Evolutionary conservation across 768 basidiomycete species (phyloP), one percentile per base, ranked within the genome.

Genomic region (Suillus weaverae): DNA sequence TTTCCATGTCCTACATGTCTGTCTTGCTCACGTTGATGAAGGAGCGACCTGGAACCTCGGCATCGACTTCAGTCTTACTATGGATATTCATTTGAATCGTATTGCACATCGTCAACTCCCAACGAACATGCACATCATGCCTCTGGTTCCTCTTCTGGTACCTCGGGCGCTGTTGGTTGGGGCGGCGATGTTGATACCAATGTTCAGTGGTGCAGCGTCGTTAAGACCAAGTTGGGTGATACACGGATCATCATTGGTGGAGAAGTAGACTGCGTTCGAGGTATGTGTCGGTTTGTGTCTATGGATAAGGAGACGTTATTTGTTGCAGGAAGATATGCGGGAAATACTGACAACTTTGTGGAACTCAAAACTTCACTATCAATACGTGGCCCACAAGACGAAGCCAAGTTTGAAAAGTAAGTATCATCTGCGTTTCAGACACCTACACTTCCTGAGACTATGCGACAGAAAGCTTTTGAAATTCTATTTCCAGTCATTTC

Each of bases 1-100:
- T 68, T 8, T 8, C 64, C 13, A 26, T 39, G 30, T 41, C 16
- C n/a, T 59, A 48, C 39, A 20, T 5, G 41, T 59, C n/a, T 33
- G 48, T 35, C 57, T 18, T 65, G 26, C 64, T 50, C 68, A 33
- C 54, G 16, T 26, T 57, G 57, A 44, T 48, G 9, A 39, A 94
- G 94, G 71, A 85, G 90, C 61, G 79, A 89, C 64, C 82, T 89
- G 77, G 77, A 84, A n/a, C 84, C 86, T 13, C 84, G 83, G 14
- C 89, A 90, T 36, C 85, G 84, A 2, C 77, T 83, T 32, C 86
- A 88, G 71, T 83, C 83, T 10, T 96, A 96, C 74, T 92, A 89
- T 73, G 94, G 93, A 20, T 95, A 95, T 74, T 85, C 93, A 0
- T 96, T 96, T 68, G 94, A 96, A 73, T 91, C 92, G 18, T 96